A percentile compares a stretch with the other conserved stretches of the same genome.
Conservation (phyloP, 176 grass and related monocot genomes). For the Raddia guianensis region DNA sequence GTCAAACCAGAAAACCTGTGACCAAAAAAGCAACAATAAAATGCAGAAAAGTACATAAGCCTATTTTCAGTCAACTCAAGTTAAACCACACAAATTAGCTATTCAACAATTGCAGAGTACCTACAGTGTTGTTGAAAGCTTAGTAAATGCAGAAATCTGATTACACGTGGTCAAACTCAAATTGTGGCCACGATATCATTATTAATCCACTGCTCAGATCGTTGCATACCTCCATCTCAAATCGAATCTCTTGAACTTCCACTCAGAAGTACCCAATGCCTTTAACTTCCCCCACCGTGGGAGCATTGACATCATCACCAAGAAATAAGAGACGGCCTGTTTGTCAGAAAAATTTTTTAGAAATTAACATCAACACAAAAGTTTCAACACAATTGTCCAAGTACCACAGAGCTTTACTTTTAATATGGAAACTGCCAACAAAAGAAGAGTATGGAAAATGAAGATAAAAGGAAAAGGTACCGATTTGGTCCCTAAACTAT, state of each 20-base stretch:
- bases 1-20: background rate
- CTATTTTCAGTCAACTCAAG: background rate
- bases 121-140: slow-evolving; percentile 24
- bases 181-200: background rate
- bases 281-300: slow-evolving; percentile 49
- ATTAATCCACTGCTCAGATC: slow-evolving; percentile 9
- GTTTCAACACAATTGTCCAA: background rate
- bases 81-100: background rate
- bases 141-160: background rate
- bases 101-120: slow-evolving; percentile 27
- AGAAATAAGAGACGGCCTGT: slow-evolving; percentile 72
- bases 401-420: slow-evolving; percentile 5
- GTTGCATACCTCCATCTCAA: slow-evolving; percentile 6
- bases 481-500: no score
- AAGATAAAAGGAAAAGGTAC: background rate
- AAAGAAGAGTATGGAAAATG: background rate
- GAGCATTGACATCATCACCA: slow-evolving; percentile 44
- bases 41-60: background rate
- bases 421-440: background rate
- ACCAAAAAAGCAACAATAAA: background rate
- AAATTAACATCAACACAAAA: background rate
- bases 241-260: background rate
- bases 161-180: background rate
- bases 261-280: slow-evolving; percentile 67
- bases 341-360: background rate